phyloP scores from a whole-genome alignment of 1,284 basidiomycete species.

The Somion occarium region DNA sequence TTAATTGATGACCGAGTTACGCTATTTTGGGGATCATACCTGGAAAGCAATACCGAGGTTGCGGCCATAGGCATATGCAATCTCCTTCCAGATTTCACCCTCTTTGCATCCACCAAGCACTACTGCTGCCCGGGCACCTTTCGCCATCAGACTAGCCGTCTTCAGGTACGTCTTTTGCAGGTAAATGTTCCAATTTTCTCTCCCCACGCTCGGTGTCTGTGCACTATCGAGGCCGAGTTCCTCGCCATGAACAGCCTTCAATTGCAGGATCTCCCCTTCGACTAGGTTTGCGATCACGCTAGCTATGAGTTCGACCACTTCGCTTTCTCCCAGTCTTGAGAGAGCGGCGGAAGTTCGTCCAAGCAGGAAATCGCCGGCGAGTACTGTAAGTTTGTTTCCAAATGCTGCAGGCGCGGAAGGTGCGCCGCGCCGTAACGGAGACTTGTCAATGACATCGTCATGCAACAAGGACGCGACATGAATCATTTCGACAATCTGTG shows the following conservation, averaged over 20 bases:
- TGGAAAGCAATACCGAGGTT: slow-evolving; percentile 94
- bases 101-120: slow-evolving; percentile 85
- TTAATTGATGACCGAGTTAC: background rate
- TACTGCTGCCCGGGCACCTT: slow-evolving; percentile 84
- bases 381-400: slow-evolving; percentile 93
- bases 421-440: slow-evolving; percentile 75
- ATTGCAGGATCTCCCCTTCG: slow-evolving; percentile 94
- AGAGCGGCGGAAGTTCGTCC: slow-evolving; percentile 89
- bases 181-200: slow-evolving; percentile 81
- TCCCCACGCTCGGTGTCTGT: slow-evolving; percentile 22
- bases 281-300: slow-evolving; percentile 94
- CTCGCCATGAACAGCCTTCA: slow-evolving; percentile 48
- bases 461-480: slow-evolving; percentile 95
- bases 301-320: slow-evolving; percentile 92
- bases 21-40: slow-evolving; percentile 63
- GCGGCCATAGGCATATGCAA: slow-evolving; percentile 89
- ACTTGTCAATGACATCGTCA: slow-evolving; percentile 92
- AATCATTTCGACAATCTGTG: slow-evolving; percentile 98
- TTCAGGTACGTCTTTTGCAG: slow-evolving; percentile 95
- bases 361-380: slow-evolving; percentile 94
- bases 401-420: slow-evolving; percentile 86
- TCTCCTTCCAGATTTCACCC: slow-evolving; percentile 85
- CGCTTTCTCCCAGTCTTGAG: slow-evolving; percentile 79
- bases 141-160: slow-evolving; percentile 95
- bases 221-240: slow-evolving; percentile 24